phyloP scores from a whole-genome alignment of 805 yeast genomes.

The Candida germanica region DNA sequence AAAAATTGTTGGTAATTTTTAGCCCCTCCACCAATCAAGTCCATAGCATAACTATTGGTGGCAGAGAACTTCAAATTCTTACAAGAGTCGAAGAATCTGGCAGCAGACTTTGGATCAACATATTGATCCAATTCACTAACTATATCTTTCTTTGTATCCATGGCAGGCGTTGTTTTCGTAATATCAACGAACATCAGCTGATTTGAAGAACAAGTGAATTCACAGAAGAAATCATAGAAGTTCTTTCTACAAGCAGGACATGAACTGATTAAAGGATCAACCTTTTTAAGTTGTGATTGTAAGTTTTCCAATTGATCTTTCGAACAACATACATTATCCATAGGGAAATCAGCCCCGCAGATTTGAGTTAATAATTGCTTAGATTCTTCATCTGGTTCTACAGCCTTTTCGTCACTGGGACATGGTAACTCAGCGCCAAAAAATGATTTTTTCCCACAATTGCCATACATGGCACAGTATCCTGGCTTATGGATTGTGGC shows the following conservation, averaged over 20 bases:
- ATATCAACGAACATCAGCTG: slow-evolving; percentile 75
- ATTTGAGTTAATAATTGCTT: slow-evolving; percentile 47
- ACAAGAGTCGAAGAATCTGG: slow-evolving; percentile 74
- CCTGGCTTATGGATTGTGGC: slow-evolving; percentile 34
- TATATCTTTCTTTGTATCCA: slow-evolving; percentile 50
- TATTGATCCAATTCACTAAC: slow-evolving; percentile 70
- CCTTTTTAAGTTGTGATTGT: slow-evolving; percentile 46
- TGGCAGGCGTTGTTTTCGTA: slow-evolving; percentile 47
- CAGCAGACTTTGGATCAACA: slow-evolving; percentile 59
- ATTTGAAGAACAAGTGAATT: slow-evolving; percentile 85
- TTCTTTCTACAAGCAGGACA: slow-evolving; percentile 91
- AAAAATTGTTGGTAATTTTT: slow-evolving; percentile 65
- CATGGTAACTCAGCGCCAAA: slow-evolving; percentile 85
- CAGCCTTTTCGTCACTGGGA: slow-evolving; percentile 53
- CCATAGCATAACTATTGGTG: slow-evolving; percentile 96
- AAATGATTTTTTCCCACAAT: slow-evolving; percentile 75
- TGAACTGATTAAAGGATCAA: slow-evolving; percentile 40
- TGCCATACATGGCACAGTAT: slow-evolving; percentile 54
- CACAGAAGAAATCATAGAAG: slow-evolving; percentile 79
- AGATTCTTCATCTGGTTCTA: slow-evolving; percentile 43
- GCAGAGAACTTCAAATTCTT: slow-evolving; percentile 88
- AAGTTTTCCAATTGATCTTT: slow-evolving; percentile 56
- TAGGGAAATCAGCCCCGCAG: slow-evolving; percentile 72
- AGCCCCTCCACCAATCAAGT: slow-evolving; percentile 97
- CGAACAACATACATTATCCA: slow-evolving; percentile 65